Evolutionary conservation across 768 basidiomycete genomes (phyloP).

Genomic region (Filobasidium floriforme): DNA sequence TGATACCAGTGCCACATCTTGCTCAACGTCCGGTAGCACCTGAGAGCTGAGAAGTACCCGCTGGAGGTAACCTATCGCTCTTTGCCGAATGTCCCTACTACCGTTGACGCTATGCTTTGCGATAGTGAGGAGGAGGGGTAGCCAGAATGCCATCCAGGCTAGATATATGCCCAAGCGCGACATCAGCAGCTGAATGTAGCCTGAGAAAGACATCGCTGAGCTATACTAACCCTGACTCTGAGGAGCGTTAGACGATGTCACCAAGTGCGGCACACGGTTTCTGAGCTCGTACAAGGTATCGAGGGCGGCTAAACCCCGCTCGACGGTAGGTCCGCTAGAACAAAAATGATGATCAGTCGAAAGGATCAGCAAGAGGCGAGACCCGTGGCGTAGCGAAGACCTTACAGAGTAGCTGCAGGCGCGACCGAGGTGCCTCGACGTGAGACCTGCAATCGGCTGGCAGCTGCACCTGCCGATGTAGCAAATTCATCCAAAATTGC

Average conservation of each 20-base stretch:
- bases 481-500: conserved; percentile 82
- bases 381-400: background rate
- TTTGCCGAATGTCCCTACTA: conserved; percentile 74
- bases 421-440: conserved; percentile 34
- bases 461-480: conserved; percentile 57
- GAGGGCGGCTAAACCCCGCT: conserved; percentile 72
- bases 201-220: background rate
- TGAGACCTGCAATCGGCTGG: conserved; percentile 56
- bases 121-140: conserved; percentile 66
- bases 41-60: conserved; percentile 74
- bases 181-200: background rate
- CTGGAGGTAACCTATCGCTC: conserved; percentile 70
- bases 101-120: conserved; percentile 75
- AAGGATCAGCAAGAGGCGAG: background rate
- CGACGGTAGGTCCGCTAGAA: conserved; percentile 63
- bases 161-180: background rate
- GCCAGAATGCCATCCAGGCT: conserved; percentile 71
- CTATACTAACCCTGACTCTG: conserved; percentile 43
- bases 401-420: conserved; percentile 31
- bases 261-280: conserved; percentile 56
- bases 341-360: conserved; percentile 11
- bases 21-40: conserved; percentile 51
- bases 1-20: conserved; percentile 61
- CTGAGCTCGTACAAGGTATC: conserved; percentile 71
- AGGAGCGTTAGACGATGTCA: conserved; percentile 47